Percentiles rank a stretch among this genome's conserved stretches.
These are phyloP conservation scores for Candida pseudoviswanathii DNA, from an alignment of 1,139 yeast species.

Conservation along the genomic window DNA sequence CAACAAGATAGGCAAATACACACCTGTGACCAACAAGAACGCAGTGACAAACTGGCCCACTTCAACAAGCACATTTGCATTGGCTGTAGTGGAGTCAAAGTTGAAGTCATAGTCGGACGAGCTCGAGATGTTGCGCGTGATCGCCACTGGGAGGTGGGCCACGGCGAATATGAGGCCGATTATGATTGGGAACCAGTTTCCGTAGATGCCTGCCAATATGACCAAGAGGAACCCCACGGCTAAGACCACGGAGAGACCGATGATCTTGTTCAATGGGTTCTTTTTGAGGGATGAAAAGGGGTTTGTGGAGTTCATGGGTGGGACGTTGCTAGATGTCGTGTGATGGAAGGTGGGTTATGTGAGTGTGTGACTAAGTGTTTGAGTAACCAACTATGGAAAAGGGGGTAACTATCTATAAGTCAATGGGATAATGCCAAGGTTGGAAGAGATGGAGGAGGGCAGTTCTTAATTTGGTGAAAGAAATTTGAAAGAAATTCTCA, in stretches of 20 bases:
- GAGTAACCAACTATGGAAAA: background rate
- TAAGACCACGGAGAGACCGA: constrained; percentile 69
- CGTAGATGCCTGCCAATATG: constrained; percentile 74
- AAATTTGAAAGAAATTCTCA: no score
- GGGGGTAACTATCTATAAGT: no score
- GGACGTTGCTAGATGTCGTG: background rate
- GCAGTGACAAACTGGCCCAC: constrained; percentile 72
- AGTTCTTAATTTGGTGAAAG: no score
- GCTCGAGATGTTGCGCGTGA: constrained; percentile 35
- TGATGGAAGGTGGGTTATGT: background rate
- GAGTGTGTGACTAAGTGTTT: background rate
- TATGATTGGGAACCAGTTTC: constrained; percentile 77
- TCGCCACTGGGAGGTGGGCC: constrained; percentile 70
- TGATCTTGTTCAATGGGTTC: constrained; percentile 73
- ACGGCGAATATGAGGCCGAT: constrained; percentile 54
- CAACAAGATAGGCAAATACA: constrained; percentile 66
- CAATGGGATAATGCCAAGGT: no score
- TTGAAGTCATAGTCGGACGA: constrained; percentile 48
- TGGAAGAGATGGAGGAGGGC: no score
- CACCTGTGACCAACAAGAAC: constrained; percentile 63
- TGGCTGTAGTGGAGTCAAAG: constrained; percentile 37
- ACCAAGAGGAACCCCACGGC: constrained; percentile 79
- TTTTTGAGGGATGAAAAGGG: constrained; percentile 18
- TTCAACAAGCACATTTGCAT: constrained; percentile 45
- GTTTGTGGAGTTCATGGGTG: constrained; percentile 33